Conservation (phyloP, 2,329 filamentous ascomycete genomes). For the Stachybotrys chartarum region DNA sequence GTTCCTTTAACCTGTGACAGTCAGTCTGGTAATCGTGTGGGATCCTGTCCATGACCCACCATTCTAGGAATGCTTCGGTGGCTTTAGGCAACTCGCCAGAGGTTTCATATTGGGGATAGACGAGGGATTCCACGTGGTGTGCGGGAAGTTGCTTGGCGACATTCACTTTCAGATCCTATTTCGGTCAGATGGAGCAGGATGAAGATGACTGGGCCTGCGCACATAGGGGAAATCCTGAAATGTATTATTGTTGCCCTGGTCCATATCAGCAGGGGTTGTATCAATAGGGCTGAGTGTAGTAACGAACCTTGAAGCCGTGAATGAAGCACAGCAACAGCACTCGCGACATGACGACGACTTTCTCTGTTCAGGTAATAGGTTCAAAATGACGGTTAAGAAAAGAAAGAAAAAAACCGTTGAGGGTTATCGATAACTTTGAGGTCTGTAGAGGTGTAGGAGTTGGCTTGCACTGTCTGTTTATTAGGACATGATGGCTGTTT, state of each 20-base stretch:
- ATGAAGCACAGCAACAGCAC: constrained; percentile 67
- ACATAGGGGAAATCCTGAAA: constrained; percentile 58
- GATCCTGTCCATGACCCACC: constrained; percentile 20
- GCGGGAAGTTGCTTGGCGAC: constrained; percentile 53
- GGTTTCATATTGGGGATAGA: constrained; percentile 69
- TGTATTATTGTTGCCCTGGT: constrained; percentile 61
- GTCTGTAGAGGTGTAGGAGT: neutral
- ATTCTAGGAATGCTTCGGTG: constrained; percentile 37
- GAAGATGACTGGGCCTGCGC: neutral
- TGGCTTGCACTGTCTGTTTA: no score
- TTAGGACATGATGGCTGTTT: neutral
- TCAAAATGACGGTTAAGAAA: neutral
- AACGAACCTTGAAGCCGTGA: constrained; percentile 63
- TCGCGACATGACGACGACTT: constrained; percentile 27
- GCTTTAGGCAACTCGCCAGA: constrained; percentile 55
- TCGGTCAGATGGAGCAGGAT: neutral
- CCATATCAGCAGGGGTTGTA: neutral
- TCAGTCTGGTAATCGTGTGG: neutral
- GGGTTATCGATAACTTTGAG: neutral
- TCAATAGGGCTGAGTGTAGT: neutral
- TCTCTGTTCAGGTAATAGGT: neutral
- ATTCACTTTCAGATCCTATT: constrained; percentile 47
- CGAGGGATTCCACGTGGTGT: constrained; percentile 51
- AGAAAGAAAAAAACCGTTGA: neutral
- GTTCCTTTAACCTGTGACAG: constrained; percentile 61